Base-by-base conservation (phyloP, 2,329 filamentous ascomycete genomes). In the Cladophialophora yegresii region DNA sequence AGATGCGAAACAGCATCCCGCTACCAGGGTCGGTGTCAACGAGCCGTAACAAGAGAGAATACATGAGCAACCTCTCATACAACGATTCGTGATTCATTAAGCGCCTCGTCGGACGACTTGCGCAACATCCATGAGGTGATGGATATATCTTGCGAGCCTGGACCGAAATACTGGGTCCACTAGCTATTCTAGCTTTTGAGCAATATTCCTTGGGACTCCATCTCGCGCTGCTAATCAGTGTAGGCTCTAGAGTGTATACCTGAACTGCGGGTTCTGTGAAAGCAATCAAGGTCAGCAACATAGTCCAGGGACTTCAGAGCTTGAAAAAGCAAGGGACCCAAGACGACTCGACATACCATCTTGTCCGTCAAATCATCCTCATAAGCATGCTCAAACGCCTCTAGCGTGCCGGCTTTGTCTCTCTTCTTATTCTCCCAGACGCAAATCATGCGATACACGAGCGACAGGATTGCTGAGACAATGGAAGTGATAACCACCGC, bases 301-400 rank as follows among this genome's bases (percentile, higher is more conserved):
- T 9, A 50, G 23, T 6, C 9, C 47, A 50, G 47, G 4, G 22
- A 26, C 20, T 16, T 50, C 22, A 7, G 13, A 50, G 5, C 9
- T 26, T 8, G 23, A 28, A 20, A 43, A 43, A 43, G 36, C 3
- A 43, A 43, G 16, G 22, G 12, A 22, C 26, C 7, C 20, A 12
- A 50, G 47, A 26, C 4, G n/a, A 20, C 22, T 13, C 22, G 6
- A 50, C 47, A 20, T 62, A 62, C 59, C 63, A 60, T 78, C 55
- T 69, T 77, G 68, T 84, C 81, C 4, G 81, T 84, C 49, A 82
- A 73, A 65, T 83, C 81, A 70, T 84, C 81, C 57, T 84, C 80
- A 62, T 82, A 84, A 0, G 82, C 82, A 69, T 84, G 77, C 53
- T 84, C 82, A 54, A 78, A 84, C 1, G 76, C 80, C 71, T 84